These are phyloP conservation scores for Bipolaris sorokiniana DNA, from an alignment of 2,329 filamentous ascomycete species.

Conservation along the genomic window DNA sequence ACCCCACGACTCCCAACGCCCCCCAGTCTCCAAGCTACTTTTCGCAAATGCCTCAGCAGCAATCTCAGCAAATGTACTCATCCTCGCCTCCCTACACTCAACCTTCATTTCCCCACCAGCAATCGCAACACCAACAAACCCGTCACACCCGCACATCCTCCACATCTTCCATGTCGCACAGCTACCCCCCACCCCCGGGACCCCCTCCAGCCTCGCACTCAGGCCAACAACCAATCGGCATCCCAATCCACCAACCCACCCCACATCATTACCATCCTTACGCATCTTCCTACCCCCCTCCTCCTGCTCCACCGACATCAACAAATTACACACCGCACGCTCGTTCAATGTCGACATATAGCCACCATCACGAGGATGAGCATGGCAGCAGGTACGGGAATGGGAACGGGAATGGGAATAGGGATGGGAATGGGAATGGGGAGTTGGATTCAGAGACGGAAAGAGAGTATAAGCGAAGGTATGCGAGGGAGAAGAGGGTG, in stretches of 20 bases:
- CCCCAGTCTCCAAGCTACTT: constrained; percentile 11
- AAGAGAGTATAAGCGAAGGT: constrained; percentile 22
- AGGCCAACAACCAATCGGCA: not conserved
- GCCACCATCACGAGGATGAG: constrained; percentile 5
- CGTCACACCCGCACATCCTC: constrained; percentile 14
- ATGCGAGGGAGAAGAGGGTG: constrained; percentile 23
- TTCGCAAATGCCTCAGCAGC: constrained; percentile 16
- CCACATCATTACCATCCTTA: not conserved
- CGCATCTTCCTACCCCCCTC: constrained; percentile 6
- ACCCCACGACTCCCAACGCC: constrained; percentile 16
- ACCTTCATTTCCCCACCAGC: not conserved
- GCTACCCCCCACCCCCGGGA: not conserved
- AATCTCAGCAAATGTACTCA: constrained; percentile 14
- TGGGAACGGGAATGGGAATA: too few relatives aligned
- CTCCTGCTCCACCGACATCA: not conserved
- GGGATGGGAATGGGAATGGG: constrained; percentile 12
- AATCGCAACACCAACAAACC: not conserved
- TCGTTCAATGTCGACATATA: constrained; percentile 12
- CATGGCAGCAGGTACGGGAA: not conserved
- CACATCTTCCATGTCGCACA: not conserved
- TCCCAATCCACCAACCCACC: constrained; percentile 12
- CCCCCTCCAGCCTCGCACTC: not conserved
- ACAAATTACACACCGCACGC: constrained; percentile 5
- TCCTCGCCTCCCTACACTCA: constrained; percentile 7
- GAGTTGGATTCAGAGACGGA: constrained; percentile 23